Base-by-base conservation (phyloP, 1,284 basidiomycete genomes). In the Porodaedalea pini region DNA sequence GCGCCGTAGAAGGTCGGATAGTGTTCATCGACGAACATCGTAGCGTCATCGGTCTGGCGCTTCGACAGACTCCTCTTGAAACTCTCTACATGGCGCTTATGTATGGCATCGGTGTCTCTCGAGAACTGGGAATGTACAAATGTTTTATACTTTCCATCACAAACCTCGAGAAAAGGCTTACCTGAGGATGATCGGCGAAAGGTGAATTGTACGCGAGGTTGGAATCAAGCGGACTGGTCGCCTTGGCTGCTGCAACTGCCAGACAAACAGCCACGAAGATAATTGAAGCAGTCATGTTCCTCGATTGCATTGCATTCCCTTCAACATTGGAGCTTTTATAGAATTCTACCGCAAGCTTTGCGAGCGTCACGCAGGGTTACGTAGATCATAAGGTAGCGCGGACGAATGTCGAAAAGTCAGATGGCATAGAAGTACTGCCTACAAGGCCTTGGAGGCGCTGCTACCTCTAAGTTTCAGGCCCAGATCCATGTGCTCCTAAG, bases 1-100 rank as follows among this genome's bases (percentile, higher is more conserved):
- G 69, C 70, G 2, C 79, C 80, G 57, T 78, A 80, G 65, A 80
- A 83, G 4, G 78, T 78, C 0, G 76, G 73, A 63, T 83, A 82
- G 58, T 78, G 75, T n/a, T 78, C 72, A 64, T 83, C 79, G 13
- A 65, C 67, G 62, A 80, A 81, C 2, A 65, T 64, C 7, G 66
- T 65, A 1, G 75, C 72, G 55, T 74, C 72, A 7, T 65, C 64
- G 8, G 65, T 69, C 61, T 81, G 78, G 37, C 80, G 70, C 45
- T 72, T 72, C 11, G 21, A 6, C 56, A 59, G 27, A n/a, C 25
- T 54, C 17, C 57, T 37, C 32, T 48, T 54, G 19, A 36, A 39
- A 32, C 72, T 69, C 31, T 67, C 63, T 15, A 75, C 54, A 63
- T 75, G 71, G 19, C 75, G 73, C n/a, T 68, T 65, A 51, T 77